These are phyloP conservation scores for Claviceps lovelessii DNA, from an alignment of 2,329 filamentous ascomycete species.

Conservation along the genomic window DNA sequence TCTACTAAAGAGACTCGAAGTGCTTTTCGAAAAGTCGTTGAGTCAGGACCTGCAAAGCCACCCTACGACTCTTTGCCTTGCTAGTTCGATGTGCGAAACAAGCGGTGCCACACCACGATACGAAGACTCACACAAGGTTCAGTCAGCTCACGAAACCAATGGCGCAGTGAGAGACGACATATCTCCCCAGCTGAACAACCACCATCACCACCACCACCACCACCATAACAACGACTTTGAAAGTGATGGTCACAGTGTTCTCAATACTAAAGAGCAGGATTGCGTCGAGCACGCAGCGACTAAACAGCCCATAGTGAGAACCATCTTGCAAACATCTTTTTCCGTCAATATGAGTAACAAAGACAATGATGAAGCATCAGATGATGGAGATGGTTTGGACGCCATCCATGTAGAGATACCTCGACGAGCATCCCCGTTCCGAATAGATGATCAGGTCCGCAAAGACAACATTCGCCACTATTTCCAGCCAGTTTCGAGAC, in stretches of 20 bases:
- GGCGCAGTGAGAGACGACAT: background rate
- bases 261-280: background rate
- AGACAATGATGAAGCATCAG: constrained; percentile 16
- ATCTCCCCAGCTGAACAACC: background rate
- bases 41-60: background rate
- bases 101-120: background rate
- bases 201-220: background rate
- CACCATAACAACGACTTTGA: background rate
- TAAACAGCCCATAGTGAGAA: background rate
- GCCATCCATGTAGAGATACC: constrained; percentile 15
- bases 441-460: background rate
- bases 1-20: constrained; percentile 31
- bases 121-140: background rate
- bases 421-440: constrained; percentile 3
- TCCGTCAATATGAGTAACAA: constrained; percentile 20
- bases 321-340: constrained; percentile 15
- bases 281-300: background rate
- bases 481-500: constrained; percentile 12
- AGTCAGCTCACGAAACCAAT: background rate
- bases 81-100: background rate
- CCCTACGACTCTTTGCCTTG: too few species aligned
- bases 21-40: constrained; percentile 29
- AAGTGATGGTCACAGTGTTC: background rate
- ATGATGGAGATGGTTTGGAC: constrained; percentile 11
- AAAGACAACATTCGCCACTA: constrained; percentile 18